Evolutionary conservation across 148 eudicot genomes (phyloP).

Genomic region (Heliamphora exappendiculata): DNA sequence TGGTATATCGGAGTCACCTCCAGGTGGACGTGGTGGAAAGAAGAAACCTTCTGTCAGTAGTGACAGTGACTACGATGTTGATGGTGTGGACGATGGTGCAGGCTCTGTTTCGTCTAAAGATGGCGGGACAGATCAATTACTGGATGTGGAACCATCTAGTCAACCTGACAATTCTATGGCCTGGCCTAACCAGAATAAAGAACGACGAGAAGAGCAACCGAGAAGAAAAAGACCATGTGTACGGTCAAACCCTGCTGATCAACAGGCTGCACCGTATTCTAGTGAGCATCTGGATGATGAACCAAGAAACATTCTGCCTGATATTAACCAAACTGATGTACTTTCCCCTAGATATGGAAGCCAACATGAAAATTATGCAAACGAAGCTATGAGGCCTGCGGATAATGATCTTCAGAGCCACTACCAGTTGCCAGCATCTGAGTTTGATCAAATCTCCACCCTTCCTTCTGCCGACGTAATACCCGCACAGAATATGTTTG

Average conservation of each 20-base stretch:
- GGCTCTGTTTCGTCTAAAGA: conserved; percentile 71
- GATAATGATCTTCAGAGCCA: conserved; percentile 23
- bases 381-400: conserved; percentile 25
- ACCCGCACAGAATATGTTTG: conserved; percentile 22
- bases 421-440: conserved; percentile 34
- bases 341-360: conserved; percentile 20
- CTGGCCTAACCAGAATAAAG: conserved; percentile 22
- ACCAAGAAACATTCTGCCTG: conserved; percentile 22
- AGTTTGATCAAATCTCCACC: conserved; percentile 24
- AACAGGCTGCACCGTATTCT: conserved; percentile 25
- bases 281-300: conserved; percentile 26
- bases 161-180: conserved; percentile 3
- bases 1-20: conserved; percentile 48
- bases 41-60: conserved; percentile 51
- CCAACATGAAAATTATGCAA: conserved; percentile 27
- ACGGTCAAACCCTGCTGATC: conserved; percentile 24
- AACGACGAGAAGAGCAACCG: conserved; percentile 21
- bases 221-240: conserved; percentile 38
- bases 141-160: conserved; percentile 31
- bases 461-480: conserved; percentile 29
- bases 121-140: conserved; percentile 33
- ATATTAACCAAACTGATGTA: conserved; percentile 26
- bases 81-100: conserved; percentile 52
- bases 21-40: conserved; percentile 39
- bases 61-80: conserved; percentile 91